Percentiles rank a stretch among this genome's conserved stretches.
These are phyloP conservation scores for Cadophora luteo-olivacea DNA, from an alignment of 2,329 filamentous ascomycete genomes.

Conservation along the genomic window DNA sequence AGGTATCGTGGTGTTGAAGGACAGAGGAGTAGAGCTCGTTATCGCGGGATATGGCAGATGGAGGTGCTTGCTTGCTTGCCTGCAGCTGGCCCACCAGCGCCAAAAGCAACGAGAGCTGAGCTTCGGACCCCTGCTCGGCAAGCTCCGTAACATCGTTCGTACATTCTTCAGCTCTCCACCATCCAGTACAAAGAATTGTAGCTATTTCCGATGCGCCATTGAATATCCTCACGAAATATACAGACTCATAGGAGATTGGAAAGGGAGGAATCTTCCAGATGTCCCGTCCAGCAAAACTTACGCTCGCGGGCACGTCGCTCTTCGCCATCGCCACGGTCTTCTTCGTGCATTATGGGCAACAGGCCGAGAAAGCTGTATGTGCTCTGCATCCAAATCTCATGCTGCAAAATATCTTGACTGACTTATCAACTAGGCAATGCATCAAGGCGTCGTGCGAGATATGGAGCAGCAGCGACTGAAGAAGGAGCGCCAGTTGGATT, in stretches of 20 bases:
- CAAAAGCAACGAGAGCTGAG: conserved; percentile 33
- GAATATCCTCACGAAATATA: not conserved
- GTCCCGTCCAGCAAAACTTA: conserved; percentile 90
- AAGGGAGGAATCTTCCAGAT: conserved; percentile 55
- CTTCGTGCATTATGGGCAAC: conserved; percentile 90
- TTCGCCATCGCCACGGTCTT: conserved; percentile 78
- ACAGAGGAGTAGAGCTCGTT: conserved; percentile 27
- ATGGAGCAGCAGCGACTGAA: conserved; percentile 94
- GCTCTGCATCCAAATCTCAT: not conserved
- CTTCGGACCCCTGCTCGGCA: conserved; percentile 38
- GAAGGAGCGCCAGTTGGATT: conserved; percentile 89
- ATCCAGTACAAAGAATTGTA: not conserved
- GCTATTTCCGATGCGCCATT: not conserved
- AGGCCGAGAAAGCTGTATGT: conserved; percentile 80
- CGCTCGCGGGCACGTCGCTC: conserved; percentile 77
- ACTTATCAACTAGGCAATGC: conserved; percentile 73
- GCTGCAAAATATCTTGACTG: too few species aligned
- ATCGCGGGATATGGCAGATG: conserved; percentile 29
- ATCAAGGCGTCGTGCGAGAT: conserved; percentile 90
- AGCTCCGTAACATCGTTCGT: conserved; percentile 30
- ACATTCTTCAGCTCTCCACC: not conserved
- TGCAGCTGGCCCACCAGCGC: conserved; percentile 19
- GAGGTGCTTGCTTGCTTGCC: conserved; percentile 5
- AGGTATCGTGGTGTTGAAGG: conserved; percentile 25
- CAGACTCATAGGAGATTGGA: not conserved